Conservation (phyloP, 2,329 filamentous ascomycete genomes). For the Cadophora malorum region DNA sequence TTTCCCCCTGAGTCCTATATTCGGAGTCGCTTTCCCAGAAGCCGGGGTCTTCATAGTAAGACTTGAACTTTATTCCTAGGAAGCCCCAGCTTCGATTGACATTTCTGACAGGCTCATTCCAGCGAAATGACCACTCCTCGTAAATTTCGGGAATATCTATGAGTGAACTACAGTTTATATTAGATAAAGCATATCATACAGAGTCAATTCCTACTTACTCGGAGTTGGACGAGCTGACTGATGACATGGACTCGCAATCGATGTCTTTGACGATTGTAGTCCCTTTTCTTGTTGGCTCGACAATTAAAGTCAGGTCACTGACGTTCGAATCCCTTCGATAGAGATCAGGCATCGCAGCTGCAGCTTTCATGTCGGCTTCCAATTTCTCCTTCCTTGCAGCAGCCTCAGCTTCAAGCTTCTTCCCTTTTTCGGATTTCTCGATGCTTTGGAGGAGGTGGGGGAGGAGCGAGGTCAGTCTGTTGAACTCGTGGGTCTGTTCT, state of each 20-base stretch:
- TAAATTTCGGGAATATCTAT: constrained; percentile 24
- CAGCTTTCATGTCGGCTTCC: constrained; percentile 6
- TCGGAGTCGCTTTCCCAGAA: constrained; percentile 28
- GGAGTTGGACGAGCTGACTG: constrained; percentile 12
- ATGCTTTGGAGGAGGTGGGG: constrained; percentile 29
- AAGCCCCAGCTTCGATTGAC: constrained; percentile 22
- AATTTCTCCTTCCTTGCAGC: constrained; percentile 5
- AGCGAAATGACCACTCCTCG: constrained; percentile 31
- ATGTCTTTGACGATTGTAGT: constrained; percentile 20
- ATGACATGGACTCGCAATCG: constrained; percentile 22
- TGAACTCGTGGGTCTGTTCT: constrained; percentile 24
- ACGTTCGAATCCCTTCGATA: constrained; percentile 20
- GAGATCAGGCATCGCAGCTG: neutral
- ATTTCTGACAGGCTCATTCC: constrained; percentile 19
- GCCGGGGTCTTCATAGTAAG: constrained; percentile 25
- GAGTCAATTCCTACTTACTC: neutral
- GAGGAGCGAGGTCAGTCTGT: constrained; percentile 17
- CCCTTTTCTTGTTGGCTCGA: constrained; percentile 14
- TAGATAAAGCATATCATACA: neutral
- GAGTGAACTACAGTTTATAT: constrained; percentile 7
- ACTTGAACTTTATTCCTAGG: constrained; percentile 30
- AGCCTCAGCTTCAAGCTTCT: constrained; percentile 12
- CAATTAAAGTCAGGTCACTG: constrained; percentile 27
- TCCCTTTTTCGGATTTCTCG: constrained; percentile 21
- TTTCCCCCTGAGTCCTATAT: constrained; percentile 26